These are phyloP conservation scores for Colletotrichum acutatum DNA, from an alignment of 2,329 filamentous ascomycete genomes.

Conservation along the genomic window DNA sequence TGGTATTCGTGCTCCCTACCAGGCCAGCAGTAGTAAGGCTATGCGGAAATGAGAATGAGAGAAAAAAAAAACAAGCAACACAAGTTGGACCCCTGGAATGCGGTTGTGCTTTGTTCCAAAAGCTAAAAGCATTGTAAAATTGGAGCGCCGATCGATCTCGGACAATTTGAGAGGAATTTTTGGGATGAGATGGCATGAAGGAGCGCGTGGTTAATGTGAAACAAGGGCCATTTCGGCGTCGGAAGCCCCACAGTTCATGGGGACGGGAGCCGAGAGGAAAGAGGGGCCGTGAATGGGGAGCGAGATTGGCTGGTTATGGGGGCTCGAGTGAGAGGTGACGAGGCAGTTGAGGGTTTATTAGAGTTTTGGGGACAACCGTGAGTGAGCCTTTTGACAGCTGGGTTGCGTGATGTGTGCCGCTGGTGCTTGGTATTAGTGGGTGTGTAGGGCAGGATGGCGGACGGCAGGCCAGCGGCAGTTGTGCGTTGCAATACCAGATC, in stretches of 20 bases:
- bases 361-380: background rate
- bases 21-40: background rate
- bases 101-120: background rate
- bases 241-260: conserved; percentile 21
- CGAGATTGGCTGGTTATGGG: conserved; percentile 8
- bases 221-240: conserved; percentile 31
- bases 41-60: conserved; percentile 19
- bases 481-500: background rate
- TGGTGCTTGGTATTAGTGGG: background rate
- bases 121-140: conserved; percentile 10
- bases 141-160: conserved; percentile 35
- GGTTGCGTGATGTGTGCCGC: background rate
- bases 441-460: background rate
- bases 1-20: background rate
- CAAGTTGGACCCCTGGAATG: conserved; percentile 4
- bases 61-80: background rate
- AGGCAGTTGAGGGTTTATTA: background rate
- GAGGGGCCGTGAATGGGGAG: background rate
- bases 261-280: background rate
- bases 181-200: conserved; percentile 30
- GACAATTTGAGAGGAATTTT: conserved; percentile 29
- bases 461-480: background rate
- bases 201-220: conserved; percentile 33
- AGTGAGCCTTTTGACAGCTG: background rate
- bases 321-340: background rate